Base-by-base conservation (phyloP, 2,329 filamentous ascomycete species). In the Furcasterigmium sp. region DNA sequence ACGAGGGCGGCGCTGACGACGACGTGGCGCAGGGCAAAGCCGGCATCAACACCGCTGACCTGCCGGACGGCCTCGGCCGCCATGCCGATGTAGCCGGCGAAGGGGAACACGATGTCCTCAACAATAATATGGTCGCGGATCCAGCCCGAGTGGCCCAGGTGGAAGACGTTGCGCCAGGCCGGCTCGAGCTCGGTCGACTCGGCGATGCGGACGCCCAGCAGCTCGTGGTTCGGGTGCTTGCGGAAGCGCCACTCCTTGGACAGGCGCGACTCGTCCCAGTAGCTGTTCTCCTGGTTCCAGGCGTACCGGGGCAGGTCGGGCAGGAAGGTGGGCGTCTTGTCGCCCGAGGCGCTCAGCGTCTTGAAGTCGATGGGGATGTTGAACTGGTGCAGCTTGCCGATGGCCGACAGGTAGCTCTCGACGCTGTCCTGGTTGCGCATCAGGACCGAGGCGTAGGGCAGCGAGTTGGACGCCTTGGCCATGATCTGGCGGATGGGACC, bases 61-160 rank as follows among this genome's bases (percentile, higher is more conserved):
- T 71, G 71, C 3, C 55, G 51, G 8, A 62, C 65, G 3, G 72
- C 73, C 49, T 76, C 73, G 0, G 74, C 49, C 0, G 65, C 70
- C 69, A 81, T 75, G 21, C 68, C 65, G 4, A 78, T 54, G 41
- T 70, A 75, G 3, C 72, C 78, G 2, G 74, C 67, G 28, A 76
- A 65, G 21, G 79, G 76, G 53, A 76, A 80, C 26, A 79, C 69
- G 3, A 68, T 70, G 23, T 78, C 57, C 10, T 70, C 75, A 51
- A 82, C 76, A 57, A 83, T 73, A 43, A 62, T 62, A 59, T 82
- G 80, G 50, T 81, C 73, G 36, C 73, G 67, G 6, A 80, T 63
- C 65, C 81, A 84, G 2, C 82, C 75, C 0, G 75, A 52, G 44
- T 76, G 70, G 30, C 73, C 69, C 1, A 69, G 50, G 10, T 63